Evolutionary conservation across 371 early-diverging fungal species (phyloP).

Genomic region (Circinella minor): DNA sequence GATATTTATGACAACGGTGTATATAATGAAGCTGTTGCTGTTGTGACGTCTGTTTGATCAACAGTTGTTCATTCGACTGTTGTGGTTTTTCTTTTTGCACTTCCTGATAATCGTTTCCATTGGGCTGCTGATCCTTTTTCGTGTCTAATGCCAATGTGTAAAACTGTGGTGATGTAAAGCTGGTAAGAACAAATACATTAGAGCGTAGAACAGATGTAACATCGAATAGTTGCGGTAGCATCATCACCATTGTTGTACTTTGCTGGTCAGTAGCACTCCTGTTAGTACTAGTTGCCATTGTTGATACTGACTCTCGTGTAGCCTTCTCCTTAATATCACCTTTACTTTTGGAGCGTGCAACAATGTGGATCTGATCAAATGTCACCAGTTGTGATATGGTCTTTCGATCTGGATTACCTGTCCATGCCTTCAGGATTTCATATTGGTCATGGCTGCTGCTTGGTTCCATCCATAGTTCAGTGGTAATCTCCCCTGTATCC

Average conservation of each 20-base stretch:
- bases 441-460: conserved; percentile 39
- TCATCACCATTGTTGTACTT: conserved; percentile 26
- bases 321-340: conserved; percentile 34
- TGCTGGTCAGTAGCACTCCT: conserved; percentile 1
- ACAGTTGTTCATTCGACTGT: too few species aligned
- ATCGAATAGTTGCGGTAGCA: conserved; percentile 53
- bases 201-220: conserved; percentile 51
- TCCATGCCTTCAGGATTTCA: conserved; percentile 51
- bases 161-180: conserved; percentile 29
- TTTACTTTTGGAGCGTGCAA: conserved; percentile 52
- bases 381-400: conserved; percentile 72
- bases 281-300: too few species aligned
- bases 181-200: conserved; percentile 47
- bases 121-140: neutral
- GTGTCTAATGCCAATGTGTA: neutral
- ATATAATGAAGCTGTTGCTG: conserved; percentile 4
- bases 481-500: conserved; percentile 60
- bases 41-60: too few species aligned
- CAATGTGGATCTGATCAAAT: conserved; percentile 76
- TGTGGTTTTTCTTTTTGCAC: neutral
- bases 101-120: neutral
- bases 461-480: conserved; percentile 85
- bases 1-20: neutral
- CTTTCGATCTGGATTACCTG: conserved; percentile 62
- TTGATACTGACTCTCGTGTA: neutral